These are phyloP conservation scores for Starmerella stellata DNA, from an alignment of 805 yeast species.

Conservation along the genomic window DNA sequence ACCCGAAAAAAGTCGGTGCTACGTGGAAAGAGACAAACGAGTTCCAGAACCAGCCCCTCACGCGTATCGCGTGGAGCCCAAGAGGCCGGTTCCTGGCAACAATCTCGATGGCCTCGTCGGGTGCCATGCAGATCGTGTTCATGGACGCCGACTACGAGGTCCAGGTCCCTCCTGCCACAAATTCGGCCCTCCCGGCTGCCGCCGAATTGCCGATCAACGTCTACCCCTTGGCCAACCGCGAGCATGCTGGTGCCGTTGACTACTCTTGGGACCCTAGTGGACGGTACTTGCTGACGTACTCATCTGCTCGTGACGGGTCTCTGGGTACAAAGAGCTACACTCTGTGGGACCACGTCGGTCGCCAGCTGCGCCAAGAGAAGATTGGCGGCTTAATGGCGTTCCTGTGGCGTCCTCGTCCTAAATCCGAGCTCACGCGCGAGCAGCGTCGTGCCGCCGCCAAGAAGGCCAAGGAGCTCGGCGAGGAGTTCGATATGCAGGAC, in stretches of 20 bases:
- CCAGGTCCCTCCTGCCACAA: slow-evolving; percentile 10
- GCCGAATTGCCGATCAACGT: slow-evolving; percentile 39
- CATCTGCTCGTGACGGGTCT: slow-evolving; percentile 11
- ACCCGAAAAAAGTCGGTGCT: slow-evolving; percentile 31
- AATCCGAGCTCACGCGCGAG: slow-evolving; percentile 49
- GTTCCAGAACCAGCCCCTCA: slow-evolving; percentile 44
- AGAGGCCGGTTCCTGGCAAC: slow-evolving; percentile 66
- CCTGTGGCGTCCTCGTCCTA: slow-evolving; percentile 96
- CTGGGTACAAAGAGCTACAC: slow-evolving; percentile 73
- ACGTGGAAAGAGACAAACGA: slow-evolving; percentile 45
- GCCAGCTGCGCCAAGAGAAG: slow-evolving; percentile 51
- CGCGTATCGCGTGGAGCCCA: slow-evolving; percentile 76
- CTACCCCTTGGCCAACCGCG: slow-evolving; percentile 43
- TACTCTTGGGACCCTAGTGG: slow-evolving; percentile 94
- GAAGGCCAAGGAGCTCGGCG: slow-evolving; percentile 73
- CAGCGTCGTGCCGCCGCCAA: slow-evolving; percentile 80
- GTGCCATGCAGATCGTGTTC: slow-evolving; percentile 51
- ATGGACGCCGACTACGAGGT: slow-evolving; percentile 63
- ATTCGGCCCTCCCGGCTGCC: slow-evolving; percentile 18
- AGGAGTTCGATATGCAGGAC: slow-evolving; percentile 85
- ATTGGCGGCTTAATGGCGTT: slow-evolving; percentile 74
- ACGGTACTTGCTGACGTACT: slow-evolving; percentile 49
- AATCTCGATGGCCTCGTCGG: slow-evolving; percentile 31
- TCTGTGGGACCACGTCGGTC: slow-evolving; percentile 71
- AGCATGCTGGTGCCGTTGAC: slow-evolving; percentile 62